Evolutionary conservation across 2,329 filamentous ascomycete genomes (phyloP).

Genomic region (Fusarium ambrosium): DNA sequence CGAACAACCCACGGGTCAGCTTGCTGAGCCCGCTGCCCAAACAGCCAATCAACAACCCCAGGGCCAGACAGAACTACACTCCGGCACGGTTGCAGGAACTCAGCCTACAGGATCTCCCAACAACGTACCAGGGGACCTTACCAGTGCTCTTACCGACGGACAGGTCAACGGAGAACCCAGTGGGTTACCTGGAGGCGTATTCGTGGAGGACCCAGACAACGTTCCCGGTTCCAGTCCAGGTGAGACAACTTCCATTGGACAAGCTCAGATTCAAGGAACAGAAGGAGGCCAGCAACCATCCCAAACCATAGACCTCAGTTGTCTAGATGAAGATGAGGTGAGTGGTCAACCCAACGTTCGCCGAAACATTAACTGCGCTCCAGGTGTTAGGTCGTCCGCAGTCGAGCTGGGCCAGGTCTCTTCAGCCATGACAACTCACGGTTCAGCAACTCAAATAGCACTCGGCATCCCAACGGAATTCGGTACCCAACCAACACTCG

Average conservation of each 20-base stretch:
- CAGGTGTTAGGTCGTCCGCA: constrained; percentile 31
- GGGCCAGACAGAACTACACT: not conserved
- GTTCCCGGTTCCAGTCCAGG: not conserved
- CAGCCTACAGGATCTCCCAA: constrained; percentile 1
- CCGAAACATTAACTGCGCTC: constrained; percentile 46
- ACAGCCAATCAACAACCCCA: not conserved
- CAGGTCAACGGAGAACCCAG: not conserved
- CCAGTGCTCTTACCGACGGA: not conserved
- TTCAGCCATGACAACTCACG: not conserved
- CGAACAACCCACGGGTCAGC: not conserved
- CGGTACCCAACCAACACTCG: not conserved
- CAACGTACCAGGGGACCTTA: not conserved
- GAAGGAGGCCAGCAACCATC: not conserved
- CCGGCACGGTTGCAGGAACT: not conserved
- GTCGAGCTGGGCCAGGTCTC: not conserved
- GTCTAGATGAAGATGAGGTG: constrained; percentile 35
- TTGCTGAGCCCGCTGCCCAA: not conserved
- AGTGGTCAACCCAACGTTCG: constrained; percentile 41
- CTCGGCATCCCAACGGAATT: not conserved
- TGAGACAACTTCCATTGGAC: not conserved
- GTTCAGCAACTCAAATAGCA: not conserved
- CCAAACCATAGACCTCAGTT: constrained; percentile 9
- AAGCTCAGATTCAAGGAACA: not conserved
- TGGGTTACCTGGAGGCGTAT: constrained; percentile 23
- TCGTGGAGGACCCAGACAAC: constrained; percentile 18